Percentiles rank a stretch among this genome's conserved stretches.
These are phyloP conservation scores for Corymbia calophylla DNA, from an alignment of 441 rosid genomes.

Conservation along the genomic window DNA sequence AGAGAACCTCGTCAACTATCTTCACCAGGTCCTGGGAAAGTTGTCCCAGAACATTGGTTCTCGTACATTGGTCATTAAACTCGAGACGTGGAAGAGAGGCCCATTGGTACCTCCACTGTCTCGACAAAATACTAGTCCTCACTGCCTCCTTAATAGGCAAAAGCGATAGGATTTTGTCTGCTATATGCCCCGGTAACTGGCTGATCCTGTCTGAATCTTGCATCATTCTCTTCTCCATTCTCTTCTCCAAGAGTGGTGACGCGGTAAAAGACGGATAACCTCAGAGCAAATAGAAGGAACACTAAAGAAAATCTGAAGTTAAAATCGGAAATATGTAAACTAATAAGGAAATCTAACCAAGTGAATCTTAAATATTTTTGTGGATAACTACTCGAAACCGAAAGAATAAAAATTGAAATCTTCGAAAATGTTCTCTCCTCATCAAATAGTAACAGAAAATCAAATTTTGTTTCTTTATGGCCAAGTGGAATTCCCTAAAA, in stretches of 20 bases:
- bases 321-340: neutral
- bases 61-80: constrained; percentile 15
- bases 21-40: constrained; percentile 11
- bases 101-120: constrained; percentile 21
- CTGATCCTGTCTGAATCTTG: constrained; percentile 16
- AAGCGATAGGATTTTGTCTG: constrained; percentile 12
- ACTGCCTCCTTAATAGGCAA: constrained; percentile 18
- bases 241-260: constrained; percentile 2
- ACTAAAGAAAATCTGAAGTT: neutral
- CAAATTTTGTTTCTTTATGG: neutral
- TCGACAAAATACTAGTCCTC: constrained; percentile 22
- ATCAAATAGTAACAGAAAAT: neutral
- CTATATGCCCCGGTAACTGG: constrained; percentile 15
- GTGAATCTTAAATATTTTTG: neutral
- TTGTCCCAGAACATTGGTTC: neutral
- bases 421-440: neutral
- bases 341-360: neutral
- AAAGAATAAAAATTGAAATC: neutral
- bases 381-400: neutral
- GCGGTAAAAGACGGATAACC: neutral
- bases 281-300: neutral
- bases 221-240: constrained; percentile 2
- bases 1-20: constrained; percentile 11
- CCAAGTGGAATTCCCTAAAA: neutral
- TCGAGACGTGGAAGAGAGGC: constrained; percentile 12